phyloP scores from a whole-genome alignment of 2,329 filamentous ascomycete species.

The Stagonosporopsis vannaccii region DNA sequence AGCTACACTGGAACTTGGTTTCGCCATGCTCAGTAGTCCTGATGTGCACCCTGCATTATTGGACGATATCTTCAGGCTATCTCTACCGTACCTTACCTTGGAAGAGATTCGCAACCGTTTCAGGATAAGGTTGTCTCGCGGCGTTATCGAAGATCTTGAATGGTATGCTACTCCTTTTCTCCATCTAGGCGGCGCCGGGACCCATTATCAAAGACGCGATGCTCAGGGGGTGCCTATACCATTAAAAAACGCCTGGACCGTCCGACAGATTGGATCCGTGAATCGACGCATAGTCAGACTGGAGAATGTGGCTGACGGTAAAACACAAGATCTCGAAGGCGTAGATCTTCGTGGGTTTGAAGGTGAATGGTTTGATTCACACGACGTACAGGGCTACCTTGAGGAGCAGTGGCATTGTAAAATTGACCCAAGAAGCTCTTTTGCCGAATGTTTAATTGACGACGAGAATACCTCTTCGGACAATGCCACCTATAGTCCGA shows the following conservation, averaged over 20 bases:
- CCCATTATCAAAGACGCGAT: constrained; percentile 63
- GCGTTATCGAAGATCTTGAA: constrained; percentile 60
- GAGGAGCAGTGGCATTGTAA: constrained; percentile 65
- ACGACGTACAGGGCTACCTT: constrained; percentile 80
- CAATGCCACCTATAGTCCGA: constrained; percentile 7
- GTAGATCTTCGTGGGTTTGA: constrained; percentile 69
- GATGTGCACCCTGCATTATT: constrained; percentile 35
- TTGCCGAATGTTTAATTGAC: constrained; percentile 58
- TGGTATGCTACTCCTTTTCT: constrained; percentile 68
- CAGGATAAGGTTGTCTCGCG: constrained; percentile 48
- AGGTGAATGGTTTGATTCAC: constrained; percentile 77
- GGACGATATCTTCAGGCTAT: constrained; percentile 71
- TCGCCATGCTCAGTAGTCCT: constrained; percentile 63
- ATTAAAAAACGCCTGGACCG: constrained; percentile 40
- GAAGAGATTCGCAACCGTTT: constrained; percentile 53
- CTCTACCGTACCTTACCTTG: constrained; percentile 63
- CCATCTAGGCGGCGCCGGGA: constrained; percentile 72
- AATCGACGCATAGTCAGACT: constrained; percentile 35
- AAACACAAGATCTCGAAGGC: constrained; percentile 31
- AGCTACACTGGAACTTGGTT: constrained; percentile 67
- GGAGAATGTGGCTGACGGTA: constrained; percentile 25
- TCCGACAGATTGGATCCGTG: constrained; percentile 44
- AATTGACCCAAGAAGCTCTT: constrained; percentile 68
- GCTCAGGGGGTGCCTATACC: constrained; percentile 47
- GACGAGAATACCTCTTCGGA: constrained; percentile 29